Evolutionary conservation across 495 filamentous ascomycete species (phyloP), one percentile per base, ranked within the genome.

Genomic region (Talaromyces proteolyticus): DNA sequence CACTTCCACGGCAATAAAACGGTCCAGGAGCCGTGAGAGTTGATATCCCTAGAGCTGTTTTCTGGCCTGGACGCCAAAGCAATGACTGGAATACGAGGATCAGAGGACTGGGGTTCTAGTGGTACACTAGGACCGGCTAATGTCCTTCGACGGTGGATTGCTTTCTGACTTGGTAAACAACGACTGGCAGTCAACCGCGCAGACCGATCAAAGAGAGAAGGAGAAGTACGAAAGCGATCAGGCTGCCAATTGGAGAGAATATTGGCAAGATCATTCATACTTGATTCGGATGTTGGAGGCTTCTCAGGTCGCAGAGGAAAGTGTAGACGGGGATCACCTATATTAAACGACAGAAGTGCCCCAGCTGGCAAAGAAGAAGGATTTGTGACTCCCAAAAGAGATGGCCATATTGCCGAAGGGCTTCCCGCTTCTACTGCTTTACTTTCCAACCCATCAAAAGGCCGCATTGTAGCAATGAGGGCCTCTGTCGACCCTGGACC

Each of bases 1-100:
- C 89, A 95, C 58, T 90, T 92, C 91, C 93, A 97, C 0, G 93
- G 93, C 3, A 93, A 71, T 24, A 97, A 74, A 1, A 98, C 57
- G 1, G 87, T 94, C 91, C 91, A 97, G 1, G 73, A 81, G 0
- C 87, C 86, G 41, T 85, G 83, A 8, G 72, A 69, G n/a, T 70
- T 70, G 45, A 47, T 69, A 42, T 56, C 57, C 20, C 56, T 71
- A 6, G 57, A 50, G n/a, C 61, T 58, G 29, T 58, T 52, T 12
- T 63, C 52, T 20, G 74, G 60, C 10, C 78, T 75, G 12, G 78
- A 84, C 24, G 87, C 76, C 8, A 87, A 65, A 19, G 91, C 66
- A 11, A 95, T 75, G 23, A 94, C 71, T 2, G 93, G 94, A 34
- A 98, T 93, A 4, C 76, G 67, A 4, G 89, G 89, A 57, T 98